These are phyloP conservation scores for Claviceps cyperi DNA, from an alignment of 2,329 filamentous ascomycete species.

Conservation along the genomic window DNA sequence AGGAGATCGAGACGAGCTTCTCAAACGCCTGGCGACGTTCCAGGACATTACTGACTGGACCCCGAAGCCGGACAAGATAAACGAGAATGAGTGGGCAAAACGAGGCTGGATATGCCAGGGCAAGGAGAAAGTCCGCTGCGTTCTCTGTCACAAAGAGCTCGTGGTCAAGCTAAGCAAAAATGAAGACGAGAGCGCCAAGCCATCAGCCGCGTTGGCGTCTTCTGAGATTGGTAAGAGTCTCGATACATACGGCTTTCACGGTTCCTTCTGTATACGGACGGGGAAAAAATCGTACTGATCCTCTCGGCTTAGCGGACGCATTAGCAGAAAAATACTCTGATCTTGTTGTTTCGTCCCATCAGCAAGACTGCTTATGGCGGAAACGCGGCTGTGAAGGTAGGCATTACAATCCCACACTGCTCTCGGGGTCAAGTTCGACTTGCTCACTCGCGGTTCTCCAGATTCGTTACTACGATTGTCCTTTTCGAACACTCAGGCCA, in stretches of 20 bases:
- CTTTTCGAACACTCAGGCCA: conserved; percentile 44
- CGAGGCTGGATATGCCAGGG: conserved; percentile 78
- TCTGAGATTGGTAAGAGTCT: conserved; percentile 39
- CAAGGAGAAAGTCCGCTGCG: conserved; percentile 72
- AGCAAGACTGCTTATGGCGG: conserved; percentile 73
- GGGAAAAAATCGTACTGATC: conserved; percentile 8
- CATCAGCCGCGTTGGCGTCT: conserved; percentile 35
- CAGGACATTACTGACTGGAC: conserved; percentile 86
- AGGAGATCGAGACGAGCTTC: conserved; percentile 68
- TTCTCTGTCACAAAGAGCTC: conserved; percentile 70
- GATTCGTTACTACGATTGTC: conserved; percentile 47
- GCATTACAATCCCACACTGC: conserved; percentile 6
- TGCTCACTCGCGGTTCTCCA: conserved; percentile 12
- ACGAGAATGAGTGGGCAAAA: conserved; percentile 90
- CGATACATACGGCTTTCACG: no score
- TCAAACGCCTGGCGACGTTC: conserved; percentile 72
- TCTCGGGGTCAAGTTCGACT: not conserved
- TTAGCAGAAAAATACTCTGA: conserved; percentile 64
- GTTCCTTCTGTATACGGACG: not conserved
- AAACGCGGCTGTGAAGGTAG: conserved; percentile 75
- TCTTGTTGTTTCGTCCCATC: conserved; percentile 61
- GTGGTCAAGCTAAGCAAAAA: conserved; percentile 62
- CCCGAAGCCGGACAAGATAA: conserved; percentile 75
- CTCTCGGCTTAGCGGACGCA: conserved; percentile 33
- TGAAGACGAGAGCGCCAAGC: conserved; percentile 39